Conservation (phyloP, 2,329 filamentous ascomycete species). For the Botrytis fragariae region DNA sequence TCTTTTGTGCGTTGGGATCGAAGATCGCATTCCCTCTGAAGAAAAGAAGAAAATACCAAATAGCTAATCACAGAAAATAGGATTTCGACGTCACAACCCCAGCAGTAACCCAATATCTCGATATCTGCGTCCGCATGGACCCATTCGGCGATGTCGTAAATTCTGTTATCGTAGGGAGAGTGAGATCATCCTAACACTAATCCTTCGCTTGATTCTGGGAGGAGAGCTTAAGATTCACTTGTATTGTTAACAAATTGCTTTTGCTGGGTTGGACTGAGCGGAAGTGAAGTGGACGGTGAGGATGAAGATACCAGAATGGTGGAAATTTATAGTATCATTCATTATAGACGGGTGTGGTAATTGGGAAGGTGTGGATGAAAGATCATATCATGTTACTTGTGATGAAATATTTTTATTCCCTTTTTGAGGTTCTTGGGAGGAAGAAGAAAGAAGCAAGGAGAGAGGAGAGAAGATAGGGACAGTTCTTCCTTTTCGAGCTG, state of each 20-base stretch:
- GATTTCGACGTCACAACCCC: slow-evolving; percentile 43
- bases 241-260: neutral
- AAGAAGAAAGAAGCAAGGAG: no score
- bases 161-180: slow-evolving; percentile 44
- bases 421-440: neutral
- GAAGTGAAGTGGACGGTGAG: neutral
- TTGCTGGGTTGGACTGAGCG: neutral
- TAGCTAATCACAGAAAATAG: slow-evolving; percentile 19
- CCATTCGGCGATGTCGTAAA: slow-evolving; percentile 51
- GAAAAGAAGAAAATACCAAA: neutral
- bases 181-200: slow-evolving; percentile 14
- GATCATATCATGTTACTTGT: neutral
- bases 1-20: no score
- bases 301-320: neutral
- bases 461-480: no score
- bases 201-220: neutral
- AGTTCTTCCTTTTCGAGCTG: neutral
- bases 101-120: slow-evolving; percentile 39
- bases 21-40: no score
- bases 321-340: neutral
- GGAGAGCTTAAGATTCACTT: neutral
- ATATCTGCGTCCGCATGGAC: slow-evolving; percentile 46
- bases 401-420: neutral
- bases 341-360: neutral
- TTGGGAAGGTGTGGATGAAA: neutral